Percentiles rank a stretch among this genome's conserved stretches.
Conservation (phyloP, 2,329 filamentous ascomycete genomes). For the Trichoderma sp. region DNA sequence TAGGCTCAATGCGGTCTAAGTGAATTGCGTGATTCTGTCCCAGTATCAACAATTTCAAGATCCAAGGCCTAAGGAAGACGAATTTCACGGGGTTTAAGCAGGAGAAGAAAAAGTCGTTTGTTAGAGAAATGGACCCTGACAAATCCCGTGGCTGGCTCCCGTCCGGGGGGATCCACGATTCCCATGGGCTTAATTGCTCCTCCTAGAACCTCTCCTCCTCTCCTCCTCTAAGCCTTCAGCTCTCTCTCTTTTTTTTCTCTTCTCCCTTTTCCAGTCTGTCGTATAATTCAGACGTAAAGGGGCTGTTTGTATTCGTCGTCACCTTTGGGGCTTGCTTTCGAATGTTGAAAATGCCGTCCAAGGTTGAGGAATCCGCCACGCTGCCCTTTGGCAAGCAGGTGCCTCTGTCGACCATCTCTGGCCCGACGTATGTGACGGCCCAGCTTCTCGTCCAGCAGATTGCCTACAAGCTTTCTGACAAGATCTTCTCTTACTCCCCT, state of each 20-base stretch:
- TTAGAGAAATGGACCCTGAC: constrained; percentile 30
- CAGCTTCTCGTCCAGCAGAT: constrained; percentile 95
- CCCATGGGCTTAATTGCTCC: constrained; percentile 24
- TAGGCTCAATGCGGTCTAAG: constrained; percentile 37
- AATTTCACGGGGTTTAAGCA: constrained; percentile 22
- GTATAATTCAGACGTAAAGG: neutral
- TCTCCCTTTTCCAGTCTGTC: neutral
- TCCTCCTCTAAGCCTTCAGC: constrained; percentile 9
- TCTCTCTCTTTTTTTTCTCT: neutral
- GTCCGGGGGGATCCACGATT: constrained; percentile 24
- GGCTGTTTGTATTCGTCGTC: neutral
- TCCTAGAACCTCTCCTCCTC: constrained; percentile 21
- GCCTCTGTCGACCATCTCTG: constrained; percentile 65
- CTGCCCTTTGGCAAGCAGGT: constrained; percentile 61
- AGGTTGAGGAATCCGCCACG: constrained; percentile 45
- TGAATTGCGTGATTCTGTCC: constrained; percentile 45
- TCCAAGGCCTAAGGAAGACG: constrained; percentile 20
- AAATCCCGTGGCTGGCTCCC: constrained; percentile 33
- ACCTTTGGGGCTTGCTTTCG: neutral
- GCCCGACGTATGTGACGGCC: constrained; percentile 88
- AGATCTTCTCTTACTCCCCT: constrained; percentile 95
- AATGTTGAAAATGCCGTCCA: constrained; percentile 21
- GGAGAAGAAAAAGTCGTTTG: constrained; percentile 18
- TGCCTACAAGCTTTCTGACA: constrained; percentile 91
- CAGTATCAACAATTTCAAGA: constrained; percentile 41